Evolutionary conservation across 2,329 filamentous ascomycete genomes (phyloP).

Genomic region (Diaporthe helianthi): DNA sequence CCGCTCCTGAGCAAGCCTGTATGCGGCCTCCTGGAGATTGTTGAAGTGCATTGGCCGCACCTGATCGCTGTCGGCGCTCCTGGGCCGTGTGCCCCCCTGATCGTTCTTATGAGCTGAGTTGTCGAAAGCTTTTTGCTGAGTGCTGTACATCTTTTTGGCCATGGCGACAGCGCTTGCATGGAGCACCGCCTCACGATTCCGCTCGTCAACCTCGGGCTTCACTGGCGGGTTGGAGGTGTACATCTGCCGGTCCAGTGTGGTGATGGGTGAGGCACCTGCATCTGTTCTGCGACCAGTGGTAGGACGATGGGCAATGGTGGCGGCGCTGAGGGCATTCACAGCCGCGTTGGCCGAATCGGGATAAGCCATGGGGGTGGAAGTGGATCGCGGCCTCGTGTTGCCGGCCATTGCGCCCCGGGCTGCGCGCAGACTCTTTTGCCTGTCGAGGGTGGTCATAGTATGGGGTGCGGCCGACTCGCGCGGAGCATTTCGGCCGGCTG

Average conservation of each 20-base stretch:
- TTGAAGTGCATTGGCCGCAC: constrained; percentile 61
- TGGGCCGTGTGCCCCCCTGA: constrained; percentile 40
- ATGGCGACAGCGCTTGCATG: constrained; percentile 87
- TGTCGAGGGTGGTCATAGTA: constrained; percentile 50
- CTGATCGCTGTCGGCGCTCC: constrained; percentile 39
- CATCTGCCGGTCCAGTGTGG: constrained; percentile 75
- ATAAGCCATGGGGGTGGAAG: constrained; percentile 63
- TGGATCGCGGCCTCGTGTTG: constrained; percentile 63
- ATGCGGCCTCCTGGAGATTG: constrained; percentile 84
- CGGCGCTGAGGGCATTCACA: constrained; percentile 75
- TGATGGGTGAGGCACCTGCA: constrained; percentile 71
- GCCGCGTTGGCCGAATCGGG: constrained; percentile 66
- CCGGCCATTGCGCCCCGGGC: constrained; percentile 78
- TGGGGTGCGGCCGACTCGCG: constrained; percentile 48
- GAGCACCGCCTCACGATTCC: constrained; percentile 73
- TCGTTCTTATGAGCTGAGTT: constrained; percentile 52
- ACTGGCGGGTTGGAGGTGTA: constrained; percentile 80
- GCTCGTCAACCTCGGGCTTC: constrained; percentile 75
- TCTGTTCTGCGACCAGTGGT: constrained; percentile 59
- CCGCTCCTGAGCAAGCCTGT: constrained; percentile 83
- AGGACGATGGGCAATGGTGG: constrained; percentile 69
- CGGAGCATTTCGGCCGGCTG: constrained; percentile 40
- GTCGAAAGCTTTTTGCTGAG: constrained; percentile 69
- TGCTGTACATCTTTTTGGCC: constrained; percentile 84
- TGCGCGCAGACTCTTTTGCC: constrained; percentile 73